Base-by-base conservation (phyloP, 2,329 filamentous ascomycete genomes). In the Aspergillus amoenus region DNA sequence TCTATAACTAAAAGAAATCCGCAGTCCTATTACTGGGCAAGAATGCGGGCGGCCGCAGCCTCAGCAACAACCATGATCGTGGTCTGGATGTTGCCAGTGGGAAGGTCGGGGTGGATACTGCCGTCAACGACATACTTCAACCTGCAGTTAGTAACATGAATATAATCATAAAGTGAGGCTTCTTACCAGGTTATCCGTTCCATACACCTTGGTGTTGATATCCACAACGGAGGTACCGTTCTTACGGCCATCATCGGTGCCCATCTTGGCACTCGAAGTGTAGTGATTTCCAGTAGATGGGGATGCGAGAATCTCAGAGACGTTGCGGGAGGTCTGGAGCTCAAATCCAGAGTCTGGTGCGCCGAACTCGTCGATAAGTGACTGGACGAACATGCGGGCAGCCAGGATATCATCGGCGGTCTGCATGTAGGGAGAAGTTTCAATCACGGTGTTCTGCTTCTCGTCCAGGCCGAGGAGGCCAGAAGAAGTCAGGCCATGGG, bases 31-130 rank as follows among this genome's bases (percentile, higher is more conserved):
- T 47, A 58, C 18, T 81, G 64, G 17, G 77, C 78, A 17, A 84
- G 64, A 55, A 85, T 84, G 61, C 75, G 79, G 58, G 78, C 76
- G 1, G 80, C 79, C 9, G 85, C 85, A 49, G 80, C 79, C 75
- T 89, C 86, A 11, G 85, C 82, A 12, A 80, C 84, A 39, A 85
- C 79, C 67, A 88, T 84, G 63, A 89, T 83, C 34, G 84, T 81
- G 1, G 85, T 82, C 45, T 84, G 82, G 1, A 87, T 87, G 73
- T 90, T 90, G 5, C 85, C 84, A 1, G 85, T 85, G 4, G 85
- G 79, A 65, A 88, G 82, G 60, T 87, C 87, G 0, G 88, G 87
- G 75, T 89, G 88, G 66, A 90, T 86, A 59, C 82, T 83, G 0
- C 83, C 87, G 65, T 90, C 87, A 4, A 89, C 84, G 13, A 89